Conservation (phyloP, 2,329 filamentous ascomycete species). For the Scedosporium apiospermum region DNA sequence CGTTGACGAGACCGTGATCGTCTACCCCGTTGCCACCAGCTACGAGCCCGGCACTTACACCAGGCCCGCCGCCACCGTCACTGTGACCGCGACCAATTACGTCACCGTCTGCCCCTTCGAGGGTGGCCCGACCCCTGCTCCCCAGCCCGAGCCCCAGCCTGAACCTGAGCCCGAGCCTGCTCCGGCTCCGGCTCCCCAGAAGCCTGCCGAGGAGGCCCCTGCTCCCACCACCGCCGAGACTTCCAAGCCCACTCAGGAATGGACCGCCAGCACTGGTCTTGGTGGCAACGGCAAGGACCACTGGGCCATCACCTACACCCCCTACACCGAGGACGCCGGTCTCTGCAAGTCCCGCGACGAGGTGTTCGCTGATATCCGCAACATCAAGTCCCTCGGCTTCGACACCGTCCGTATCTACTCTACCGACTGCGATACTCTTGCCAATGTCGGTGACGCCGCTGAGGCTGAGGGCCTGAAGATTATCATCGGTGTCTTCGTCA, state of each 20-base stretch:
- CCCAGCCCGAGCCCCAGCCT: constrained; percentile 14
- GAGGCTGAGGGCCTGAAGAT: constrained; percentile 60
- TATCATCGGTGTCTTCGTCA: constrained; percentile 84
- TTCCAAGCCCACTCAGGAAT: constrained; percentile 14
- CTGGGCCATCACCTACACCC: constrained; percentile 74
- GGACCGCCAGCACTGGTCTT: constrained; percentile 19
- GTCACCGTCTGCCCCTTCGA: constrained; percentile 61
- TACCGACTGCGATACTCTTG: constrained; percentile 78
- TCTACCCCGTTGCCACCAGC: constrained; percentile 56
- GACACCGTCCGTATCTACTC: constrained; percentile 73
- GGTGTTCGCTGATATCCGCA: constrained; percentile 50
- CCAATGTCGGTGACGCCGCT: constrained; percentile 63
- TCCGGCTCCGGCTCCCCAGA: constrained; percentile 10
- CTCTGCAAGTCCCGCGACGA: constrained; percentile 54
- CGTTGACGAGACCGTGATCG: constrained; percentile 41
- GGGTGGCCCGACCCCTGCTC: constrained; percentile 16
- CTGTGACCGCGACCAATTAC: constrained; percentile 57
- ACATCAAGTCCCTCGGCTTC: constrained; percentile 60
- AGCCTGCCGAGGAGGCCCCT: constrained; percentile 16
- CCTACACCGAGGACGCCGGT: constrained; percentile 49
- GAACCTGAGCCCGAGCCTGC: not conserved
- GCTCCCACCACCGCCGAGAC: constrained; percentile 13
- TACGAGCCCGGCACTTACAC: constrained; percentile 66
- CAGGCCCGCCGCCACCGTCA: constrained; percentile 55
- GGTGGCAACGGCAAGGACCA: constrained; percentile 38